These are phyloP conservation scores for Capronia epimyces DNA, from an alignment of 2,329 filamentous ascomycete genomes.

Conservation along the genomic window DNA sequence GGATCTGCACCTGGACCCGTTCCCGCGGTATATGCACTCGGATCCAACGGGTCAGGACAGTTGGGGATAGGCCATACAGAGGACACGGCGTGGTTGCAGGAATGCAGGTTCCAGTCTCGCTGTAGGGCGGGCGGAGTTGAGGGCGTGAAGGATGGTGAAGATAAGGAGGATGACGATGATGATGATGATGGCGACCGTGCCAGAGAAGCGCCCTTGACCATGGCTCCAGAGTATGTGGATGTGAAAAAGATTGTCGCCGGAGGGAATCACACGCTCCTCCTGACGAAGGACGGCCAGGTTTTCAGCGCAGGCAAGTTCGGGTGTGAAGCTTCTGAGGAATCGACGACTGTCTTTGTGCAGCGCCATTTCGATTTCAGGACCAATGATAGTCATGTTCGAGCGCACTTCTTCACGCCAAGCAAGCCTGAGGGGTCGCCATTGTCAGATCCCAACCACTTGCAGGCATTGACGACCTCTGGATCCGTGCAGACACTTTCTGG, in stretches of 20 bases:
- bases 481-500: not conserved
- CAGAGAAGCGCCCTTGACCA: slow-evolving; percentile 1
- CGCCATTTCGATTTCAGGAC: not conserved
- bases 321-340: slow-evolving; percentile 32
- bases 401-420: no score
- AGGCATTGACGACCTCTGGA: not conserved
- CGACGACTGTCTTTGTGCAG: slow-evolving; percentile 9
- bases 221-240: not conserved
- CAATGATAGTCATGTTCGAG: not conserved
- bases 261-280: slow-evolving; percentile 79
- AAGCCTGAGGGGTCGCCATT: no score
- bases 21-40: slow-evolving; percentile 57
- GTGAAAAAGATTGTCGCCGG: slow-evolving; percentile 53
- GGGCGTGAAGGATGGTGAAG: slow-evolving; percentile 35
- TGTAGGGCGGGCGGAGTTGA: slow-evolving; percentile 29
- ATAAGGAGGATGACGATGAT: slow-evolving; percentile 29
- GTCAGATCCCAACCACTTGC: not conserved
- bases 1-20: not conserved
- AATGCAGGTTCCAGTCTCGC: slow-evolving; percentile 48
- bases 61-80: slow-evolving; percentile 65
- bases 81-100: slow-evolving; percentile 63
- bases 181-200: slow-evolving; percentile 36
- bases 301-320: slow-evolving; percentile 59
- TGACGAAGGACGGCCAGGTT: slow-evolving; percentile 55
- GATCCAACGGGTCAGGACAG: slow-evolving; percentile 72